These are phyloP conservation scores for Iris pallida DNA, from an alignment of 116 monocot species.

Conservation along the genomic window DNA sequence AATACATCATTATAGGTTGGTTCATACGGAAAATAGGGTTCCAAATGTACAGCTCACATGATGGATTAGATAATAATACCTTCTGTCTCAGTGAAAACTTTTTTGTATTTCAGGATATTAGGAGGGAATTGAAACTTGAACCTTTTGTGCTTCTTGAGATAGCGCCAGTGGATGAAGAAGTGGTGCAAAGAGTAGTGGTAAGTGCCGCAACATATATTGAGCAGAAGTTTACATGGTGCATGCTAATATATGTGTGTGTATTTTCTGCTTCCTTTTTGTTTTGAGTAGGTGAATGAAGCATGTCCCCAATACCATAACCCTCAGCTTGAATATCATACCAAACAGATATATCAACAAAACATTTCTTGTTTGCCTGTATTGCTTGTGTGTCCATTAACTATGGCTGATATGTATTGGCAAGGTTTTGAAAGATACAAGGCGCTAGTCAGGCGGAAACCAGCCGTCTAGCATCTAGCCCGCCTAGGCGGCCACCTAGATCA, in stretches of 20 bases:
- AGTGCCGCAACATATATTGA: slow-evolving; percentile 3
- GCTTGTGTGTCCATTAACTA: too few relatives aligned
- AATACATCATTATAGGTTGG: too few relatives aligned
- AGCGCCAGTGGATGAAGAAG: slow-evolving; percentile 28
- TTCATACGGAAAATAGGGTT: neutral
- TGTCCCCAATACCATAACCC: slow-evolving; percentile 58
- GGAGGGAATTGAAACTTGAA: slow-evolving; percentile 64
- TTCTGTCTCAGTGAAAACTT: neutral
- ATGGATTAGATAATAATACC: neutral
- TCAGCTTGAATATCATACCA: slow-evolving; percentile 68
- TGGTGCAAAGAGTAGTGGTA: slow-evolving; percentile 52
- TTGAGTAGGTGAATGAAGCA: slow-evolving; percentile 42
- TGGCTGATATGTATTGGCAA: too few relatives aligned
- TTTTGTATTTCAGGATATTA: slow-evolving; percentile 49
- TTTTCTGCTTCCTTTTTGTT: slow-evolving; percentile 1
- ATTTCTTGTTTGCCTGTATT: neutral
- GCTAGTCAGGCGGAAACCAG: too few relatives aligned
- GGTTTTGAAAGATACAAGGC: too few relatives aligned
- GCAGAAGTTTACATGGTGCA: neutral
- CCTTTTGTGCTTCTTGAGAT: slow-evolving; percentile 49
- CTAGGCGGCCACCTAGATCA: too few relatives aligned
- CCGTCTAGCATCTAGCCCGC: too few relatives aligned
- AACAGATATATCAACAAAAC: slow-evolving; percentile 33
- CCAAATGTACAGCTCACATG: neutral
- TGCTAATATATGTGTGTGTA: neutral